Evolutionary conservation across 768 basidiomycete genomes (phyloP).

Genomic region (Russula olivacea): DNA sequence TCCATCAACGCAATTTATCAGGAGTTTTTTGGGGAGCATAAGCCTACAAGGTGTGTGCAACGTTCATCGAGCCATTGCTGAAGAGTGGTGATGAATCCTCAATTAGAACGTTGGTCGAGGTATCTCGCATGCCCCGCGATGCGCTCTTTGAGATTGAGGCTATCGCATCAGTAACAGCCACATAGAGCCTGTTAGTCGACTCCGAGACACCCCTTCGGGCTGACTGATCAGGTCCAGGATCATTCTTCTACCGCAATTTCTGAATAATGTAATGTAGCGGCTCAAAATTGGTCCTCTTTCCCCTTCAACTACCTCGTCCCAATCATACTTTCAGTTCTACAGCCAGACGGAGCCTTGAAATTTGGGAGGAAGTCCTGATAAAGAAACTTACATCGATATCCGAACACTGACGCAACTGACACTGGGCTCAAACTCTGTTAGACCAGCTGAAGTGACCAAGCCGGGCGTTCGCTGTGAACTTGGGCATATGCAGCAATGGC

Average conservation of each 20-base stretch:
- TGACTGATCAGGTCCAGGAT: not conserved
- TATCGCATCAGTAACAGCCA: constrained; percentile 47
- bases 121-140: constrained; percentile 81
- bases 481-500: not conserved
- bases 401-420: too few relatives aligned
- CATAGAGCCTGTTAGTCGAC: not conserved
- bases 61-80: not conserved
- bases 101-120: constrained; percentile 73
- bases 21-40: constrained; percentile 81
- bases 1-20: constrained; percentile 78
- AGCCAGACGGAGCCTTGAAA: not conserved
- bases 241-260: not conserved
- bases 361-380: too few relatives aligned
- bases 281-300: not conserved
- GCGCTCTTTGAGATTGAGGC: constrained; percentile 91
- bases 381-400: too few relatives aligned
- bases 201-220: not conserved
- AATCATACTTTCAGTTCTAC: not conserved
- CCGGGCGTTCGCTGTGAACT: too few relatives aligned
- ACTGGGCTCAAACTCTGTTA: not conserved
- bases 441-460: too few relatives aligned
- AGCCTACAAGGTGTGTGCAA: constrained; percentile 63
- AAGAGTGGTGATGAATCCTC: not conserved
- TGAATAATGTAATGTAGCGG: not conserved
- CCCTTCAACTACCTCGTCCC: not conserved